Evolutionary conservation across 2,329 filamentous ascomycete species (phyloP), one percentile per base, ranked within the genome.

Genomic region (Sphaerulina vaccinii): DNA sequence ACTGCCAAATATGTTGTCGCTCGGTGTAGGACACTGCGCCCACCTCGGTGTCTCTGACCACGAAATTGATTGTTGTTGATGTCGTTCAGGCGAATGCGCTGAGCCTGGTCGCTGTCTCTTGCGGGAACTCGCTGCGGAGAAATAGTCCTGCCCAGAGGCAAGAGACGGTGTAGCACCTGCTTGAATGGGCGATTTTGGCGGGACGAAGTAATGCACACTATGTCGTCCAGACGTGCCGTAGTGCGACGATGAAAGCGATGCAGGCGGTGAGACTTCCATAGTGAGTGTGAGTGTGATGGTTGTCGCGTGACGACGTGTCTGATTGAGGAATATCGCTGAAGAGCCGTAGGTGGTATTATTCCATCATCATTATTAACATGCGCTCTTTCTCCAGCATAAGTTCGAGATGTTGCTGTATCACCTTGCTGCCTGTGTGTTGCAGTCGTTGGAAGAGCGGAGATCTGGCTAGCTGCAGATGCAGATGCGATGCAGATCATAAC

Each of bases 151-250:
- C 13, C 57, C 53, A 18, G 58, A 60, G 8, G 61, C 58, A 24
- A 54, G 49, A 15, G 55, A 52, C 21, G 62, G 60, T 18, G 62
- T 60, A 18, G 59, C 45, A 13, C 66, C 66, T 2, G 68, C 64
- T 3, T 70, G 65, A 1, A 69, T 67, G 5, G 70, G 69, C 32
- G 73, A 70, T 27, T 65, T 66, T 16, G 73, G 73, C 32, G 72
- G 72, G 59, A 71, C 71, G 55, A 75, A 75, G 60, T 76, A 59
- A 45, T 63, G 54, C 27, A 37, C 39, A n/a, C 38, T 24, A 43
- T 49, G 35, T 43, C 24, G 40, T 15, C 21, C 45, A 32, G 32
- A 36, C 27, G 43, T 45, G 40, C 35, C 29, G 27, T 52, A 54
- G 40, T 56, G 53, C 40, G 52, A 43, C 18, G 55, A 21, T n/a